A percentile compares a stretch with the other conserved stretches of the same genome.
Conservation (phyloP, 805 yeast species). For the Yueomyces sinensis region DNA sequence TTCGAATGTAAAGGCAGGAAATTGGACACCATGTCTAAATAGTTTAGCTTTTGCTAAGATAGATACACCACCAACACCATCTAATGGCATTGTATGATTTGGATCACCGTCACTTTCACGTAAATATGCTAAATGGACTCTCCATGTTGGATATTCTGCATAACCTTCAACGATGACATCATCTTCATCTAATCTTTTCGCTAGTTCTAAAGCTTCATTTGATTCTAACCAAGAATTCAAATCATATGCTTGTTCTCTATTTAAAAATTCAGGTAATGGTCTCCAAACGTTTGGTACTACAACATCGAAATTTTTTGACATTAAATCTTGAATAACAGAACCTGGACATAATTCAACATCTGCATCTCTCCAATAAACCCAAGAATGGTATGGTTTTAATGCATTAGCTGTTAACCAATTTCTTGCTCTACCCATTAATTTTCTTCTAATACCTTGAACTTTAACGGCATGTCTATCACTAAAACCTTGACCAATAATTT, state of each 20-base stretch:
- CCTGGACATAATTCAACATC: slow-evolving; percentile 88
- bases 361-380: slow-evolving; percentile 97
- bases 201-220: slow-evolving; percentile 69
- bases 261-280: slow-evolving; percentile 77
- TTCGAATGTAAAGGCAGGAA: slow-evolving; percentile 92
- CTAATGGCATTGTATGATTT: slow-evolving; percentile 82
- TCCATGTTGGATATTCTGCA: slow-evolving; percentile 95
- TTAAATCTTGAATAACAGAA: slow-evolving; percentile 77
- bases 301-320: slow-evolving; percentile 84
- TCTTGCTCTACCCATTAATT: slow-evolving; percentile 90
- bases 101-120: slow-evolving; percentile 94
- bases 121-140: slow-evolving; percentile 90
- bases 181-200: slow-evolving; percentile 72
- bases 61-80: slow-evolving; percentile 97
- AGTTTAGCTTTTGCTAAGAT: slow-evolving; percentile 79
- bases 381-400: slow-evolving; percentile 80
- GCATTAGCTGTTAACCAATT: slow-evolving; percentile 88
- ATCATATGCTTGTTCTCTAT: slow-evolving; percentile 76
- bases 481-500: slow-evolving; percentile 83
- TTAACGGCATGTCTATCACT: slow-evolving; percentile 90
- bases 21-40: slow-evolving; percentile 79
- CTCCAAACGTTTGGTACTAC: slow-evolving; percentile 94
- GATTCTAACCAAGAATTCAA: slow-evolving; percentile 78
- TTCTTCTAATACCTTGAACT: slow-evolving; percentile 91
- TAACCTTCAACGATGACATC: slow-evolving; percentile 96